These are phyloP conservation scores for Cucurbita moschata DNA, from an alignment of 306 rosid genomes.

Conservation along the genomic window DNA sequence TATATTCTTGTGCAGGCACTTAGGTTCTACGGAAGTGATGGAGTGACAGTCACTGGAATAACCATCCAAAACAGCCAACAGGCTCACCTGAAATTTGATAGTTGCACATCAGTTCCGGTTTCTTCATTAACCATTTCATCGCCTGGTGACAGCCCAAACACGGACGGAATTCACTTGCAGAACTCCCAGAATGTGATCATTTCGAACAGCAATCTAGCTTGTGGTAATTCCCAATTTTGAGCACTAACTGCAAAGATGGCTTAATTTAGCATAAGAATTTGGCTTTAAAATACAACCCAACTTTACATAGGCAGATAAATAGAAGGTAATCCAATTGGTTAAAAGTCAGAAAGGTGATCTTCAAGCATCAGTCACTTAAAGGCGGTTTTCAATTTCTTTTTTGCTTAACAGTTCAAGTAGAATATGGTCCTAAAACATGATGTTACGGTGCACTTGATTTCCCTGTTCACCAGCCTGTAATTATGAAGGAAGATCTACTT, in stretches of 20 bases:
- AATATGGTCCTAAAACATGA: neutral
- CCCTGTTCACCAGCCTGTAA: neutral
- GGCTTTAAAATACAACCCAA: neutral
- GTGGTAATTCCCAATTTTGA: conserved; percentile 41
- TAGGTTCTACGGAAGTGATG: conserved; percentile 75
- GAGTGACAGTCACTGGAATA: conserved; percentile 74
- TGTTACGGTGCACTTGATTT: neutral
- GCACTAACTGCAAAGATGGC: neutral
- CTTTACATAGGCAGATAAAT: neutral
- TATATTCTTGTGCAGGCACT: conserved; percentile 45
- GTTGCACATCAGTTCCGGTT: conserved; percentile 66
- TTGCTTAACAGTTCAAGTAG: neutral
- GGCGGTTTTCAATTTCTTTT: neutral
- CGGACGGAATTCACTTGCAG: conserved; percentile 96
- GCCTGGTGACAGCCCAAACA: conserved; percentile 82
- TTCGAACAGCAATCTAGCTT: conserved; percentile 46
- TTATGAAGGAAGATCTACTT: too few species aligned
- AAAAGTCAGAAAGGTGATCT: neutral
- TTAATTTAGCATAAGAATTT: neutral
- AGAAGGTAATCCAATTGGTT: neutral
- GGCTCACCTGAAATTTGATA: conserved; percentile 90
- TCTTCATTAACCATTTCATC: conserved; percentile 60
- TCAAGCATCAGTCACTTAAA: neutral
- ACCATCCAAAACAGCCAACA: conserved; percentile 82
- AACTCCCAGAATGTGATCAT: conserved; percentile 71